Percentiles rank a stretch among this genome's conserved stretches.
Conservation (phyloP, 441 rosid species). For the Adansonia rubrostipa region DNA sequence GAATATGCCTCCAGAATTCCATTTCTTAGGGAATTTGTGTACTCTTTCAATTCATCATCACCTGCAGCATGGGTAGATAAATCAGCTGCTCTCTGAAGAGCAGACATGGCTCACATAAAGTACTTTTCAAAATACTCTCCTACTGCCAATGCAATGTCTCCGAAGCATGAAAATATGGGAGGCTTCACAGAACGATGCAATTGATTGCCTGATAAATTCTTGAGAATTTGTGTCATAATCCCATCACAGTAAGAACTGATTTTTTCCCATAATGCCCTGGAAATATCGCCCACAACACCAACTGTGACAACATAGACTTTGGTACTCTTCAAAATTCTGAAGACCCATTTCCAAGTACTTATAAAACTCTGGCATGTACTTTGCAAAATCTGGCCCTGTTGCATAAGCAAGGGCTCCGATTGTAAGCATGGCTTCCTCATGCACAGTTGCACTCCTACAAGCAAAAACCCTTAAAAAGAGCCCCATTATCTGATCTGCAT, state of each 20-base stretch:
- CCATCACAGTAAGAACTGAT: conserved; percentile 70
- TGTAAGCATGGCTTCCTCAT: conserved; percentile 78
- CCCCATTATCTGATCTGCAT: conserved; percentile 70
- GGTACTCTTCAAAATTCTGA: conserved; percentile 79
- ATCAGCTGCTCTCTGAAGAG: conserved; percentile 75
- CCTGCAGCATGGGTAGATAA: conserved; percentile 58
- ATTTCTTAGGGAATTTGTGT: conserved; percentile 68
- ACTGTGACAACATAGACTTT: conserved; percentile 76
- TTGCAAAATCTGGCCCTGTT: conserved; percentile 59
- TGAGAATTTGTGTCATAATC: conserved; percentile 74
- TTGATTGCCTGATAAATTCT: conserved; percentile 76
- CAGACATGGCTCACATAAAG: conserved; percentile 67
- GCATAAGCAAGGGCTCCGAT: conserved; percentile 84
- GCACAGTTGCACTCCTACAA: conserved; percentile 69
- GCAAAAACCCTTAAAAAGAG: conserved; percentile 28
- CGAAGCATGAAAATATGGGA: conserved; percentile 74
- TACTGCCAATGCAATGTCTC: conserved; percentile 72
- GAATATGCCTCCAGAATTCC: conserved; percentile 43
- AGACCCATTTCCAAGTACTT: conserved; percentile 70
- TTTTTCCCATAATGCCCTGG: conserved; percentile 69
- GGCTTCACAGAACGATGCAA: conserved; percentile 79
- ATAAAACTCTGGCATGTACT: conserved; percentile 74
- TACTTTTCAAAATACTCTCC: conserved; percentile 76
- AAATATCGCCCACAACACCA: conserved; percentile 73
- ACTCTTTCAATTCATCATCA: conserved; percentile 73